Conservation (phyloP, 345 rosid genomes). For the Noccaea caerulescens region DNA sequence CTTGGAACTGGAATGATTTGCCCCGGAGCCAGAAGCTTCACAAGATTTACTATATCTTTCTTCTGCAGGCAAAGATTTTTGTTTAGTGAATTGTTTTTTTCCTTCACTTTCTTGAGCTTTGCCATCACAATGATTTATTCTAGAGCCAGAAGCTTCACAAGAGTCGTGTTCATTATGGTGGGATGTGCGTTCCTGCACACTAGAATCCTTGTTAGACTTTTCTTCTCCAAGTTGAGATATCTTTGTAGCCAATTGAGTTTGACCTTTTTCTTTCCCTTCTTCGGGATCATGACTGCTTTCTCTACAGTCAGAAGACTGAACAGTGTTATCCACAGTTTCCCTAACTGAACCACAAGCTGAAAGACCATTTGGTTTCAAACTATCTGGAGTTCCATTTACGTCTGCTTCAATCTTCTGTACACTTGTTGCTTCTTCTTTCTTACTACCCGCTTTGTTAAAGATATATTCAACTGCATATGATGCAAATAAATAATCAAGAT, state of each 20-base stretch:
- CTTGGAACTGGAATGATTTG: slow-evolving; percentile 12
- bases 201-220: slow-evolving; percentile 30
- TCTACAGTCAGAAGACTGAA: slow-evolving; percentile 28
- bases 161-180: slow-evolving; percentile 8
- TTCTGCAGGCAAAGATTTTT: slow-evolving; percentile 37
- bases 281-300: slow-evolving; percentile 29
- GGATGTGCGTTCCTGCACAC: slow-evolving; percentile 9
- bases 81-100: slow-evolving; percentile 23
- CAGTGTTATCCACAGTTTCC: slow-evolving; percentile 13
- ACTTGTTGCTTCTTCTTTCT: slow-evolving; percentile 41
- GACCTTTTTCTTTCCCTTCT: slow-evolving; percentile 36
- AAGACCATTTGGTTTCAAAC: slow-evolving; percentile 36
- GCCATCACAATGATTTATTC: slow-evolving; percentile 28
- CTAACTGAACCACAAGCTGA: slow-evolving; percentile 36
- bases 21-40: slow-evolving; percentile 38
- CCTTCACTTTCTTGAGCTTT: slow-evolving; percentile 39
- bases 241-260: slow-evolving; percentile 27
- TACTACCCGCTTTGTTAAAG: slow-evolving; percentile 53
- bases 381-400: slow-evolving; percentile 18
- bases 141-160: slow-evolving; percentile 28
- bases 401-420: slow-evolving; percentile 37
- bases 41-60: slow-evolving; percentile 14
- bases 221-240: slow-evolving; percentile 37
- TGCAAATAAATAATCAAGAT: slow-evolving; percentile 21
- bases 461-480: slow-evolving; percentile 65